phyloP scores from a whole-genome alignment of 1,284 basidiomycete genomes.

The Rhodotorula sp. region DNA sequence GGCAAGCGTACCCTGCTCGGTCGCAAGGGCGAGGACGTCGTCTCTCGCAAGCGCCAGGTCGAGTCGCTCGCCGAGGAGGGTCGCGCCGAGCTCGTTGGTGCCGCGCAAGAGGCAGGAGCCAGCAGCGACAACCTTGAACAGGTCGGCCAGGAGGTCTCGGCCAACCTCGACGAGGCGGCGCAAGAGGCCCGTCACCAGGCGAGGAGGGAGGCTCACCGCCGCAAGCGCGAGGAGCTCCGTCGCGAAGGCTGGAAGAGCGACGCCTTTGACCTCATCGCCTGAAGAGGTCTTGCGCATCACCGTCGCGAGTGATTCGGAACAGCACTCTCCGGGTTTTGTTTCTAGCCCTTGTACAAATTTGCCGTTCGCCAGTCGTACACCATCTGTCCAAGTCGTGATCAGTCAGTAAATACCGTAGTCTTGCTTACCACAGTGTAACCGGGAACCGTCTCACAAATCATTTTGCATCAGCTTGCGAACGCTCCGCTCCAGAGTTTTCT shows the following conservation, averaged over 20 bases:
- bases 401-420: too few species aligned
- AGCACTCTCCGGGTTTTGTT: too few species aligned
- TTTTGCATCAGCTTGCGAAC: too few species aligned
- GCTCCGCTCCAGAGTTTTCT: too few species aligned
- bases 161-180: conserved; percentile 50
- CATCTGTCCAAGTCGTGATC: too few species aligned
- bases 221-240: conserved; percentile 49
- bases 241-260: conserved; percentile 52
- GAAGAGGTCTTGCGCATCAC: not conserved
- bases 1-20: conserved; percentile 43
- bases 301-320: too few species aligned
- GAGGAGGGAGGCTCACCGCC: conserved; percentile 46
- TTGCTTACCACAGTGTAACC: too few species aligned
- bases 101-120: conserved; percentile 11
- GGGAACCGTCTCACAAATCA: too few species aligned
- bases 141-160: conserved; percentile 48
- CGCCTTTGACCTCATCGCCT: conserved; percentile 47
- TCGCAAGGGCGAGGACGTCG: conserved; percentile 29
- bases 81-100: conserved; percentile 21
- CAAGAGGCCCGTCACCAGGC: conserved; percentile 46
- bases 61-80: conserved; percentile 39
- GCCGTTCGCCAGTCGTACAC: too few species aligned
- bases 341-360: too few species aligned
- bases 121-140: conserved; percentile 14
- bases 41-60: conserved; percentile 21